A percentile compares a stretch with the other conserved stretches of the same genome.
These are phyloP conservation scores for Posidonia australis DNA, from an alignment of 106 monocot species.

Conservation along the genomic window DNA sequence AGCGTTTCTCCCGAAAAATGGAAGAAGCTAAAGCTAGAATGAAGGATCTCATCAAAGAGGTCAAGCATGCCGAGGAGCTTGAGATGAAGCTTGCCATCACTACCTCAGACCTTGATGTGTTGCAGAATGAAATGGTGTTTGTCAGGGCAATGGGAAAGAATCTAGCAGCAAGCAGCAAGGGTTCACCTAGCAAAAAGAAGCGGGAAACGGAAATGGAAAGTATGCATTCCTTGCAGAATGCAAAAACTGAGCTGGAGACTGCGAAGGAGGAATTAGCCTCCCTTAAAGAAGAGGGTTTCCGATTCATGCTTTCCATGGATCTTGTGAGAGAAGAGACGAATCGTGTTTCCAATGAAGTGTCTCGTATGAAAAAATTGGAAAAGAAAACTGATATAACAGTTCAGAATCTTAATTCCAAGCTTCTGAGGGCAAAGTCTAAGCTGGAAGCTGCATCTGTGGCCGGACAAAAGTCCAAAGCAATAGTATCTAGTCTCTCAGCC, in stretches of 20 bases:
- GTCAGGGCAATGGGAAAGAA: slow-evolving; percentile 45
- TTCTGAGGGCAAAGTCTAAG: slow-evolving; percentile 55
- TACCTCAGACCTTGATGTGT: slow-evolving; percentile 35
- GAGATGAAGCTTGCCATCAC: slow-evolving; percentile 42
- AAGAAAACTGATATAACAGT: slow-evolving; percentile 41
- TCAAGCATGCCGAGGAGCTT: slow-evolving; percentile 21
- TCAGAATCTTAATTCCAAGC: slow-evolving; percentile 46
- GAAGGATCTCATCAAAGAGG: slow-evolving; percentile 22
- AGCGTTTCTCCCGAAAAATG: slow-evolving; percentile 26
- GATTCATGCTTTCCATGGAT: slow-evolving; percentile 69
- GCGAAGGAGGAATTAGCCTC: slow-evolving; percentile 44
- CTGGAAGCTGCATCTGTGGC: slow-evolving; percentile 30
- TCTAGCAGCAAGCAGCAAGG: not conserved
- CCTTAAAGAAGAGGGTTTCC: slow-evolving; percentile 56
- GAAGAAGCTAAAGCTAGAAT: slow-evolving; percentile 28
- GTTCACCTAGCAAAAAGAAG: not conserved
- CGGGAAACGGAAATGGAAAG: slow-evolving; percentile 6
- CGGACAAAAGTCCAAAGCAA: slow-evolving; percentile 31
- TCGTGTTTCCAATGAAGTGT: slow-evolving; percentile 20
- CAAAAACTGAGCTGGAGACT: slow-evolving; percentile 28
- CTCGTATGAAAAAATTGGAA: slow-evolving; percentile 29
- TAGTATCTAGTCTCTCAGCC: slow-evolving; percentile 34
- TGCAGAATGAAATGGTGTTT: slow-evolving; percentile 61
- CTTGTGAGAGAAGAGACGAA: slow-evolving; percentile 35
- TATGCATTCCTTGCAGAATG: not conserved